Evolutionary conservation across 306 rosid species (phyloP), one percentile per base, ranked within the genome.

Genomic region (Bauhinia variegata): DNA sequence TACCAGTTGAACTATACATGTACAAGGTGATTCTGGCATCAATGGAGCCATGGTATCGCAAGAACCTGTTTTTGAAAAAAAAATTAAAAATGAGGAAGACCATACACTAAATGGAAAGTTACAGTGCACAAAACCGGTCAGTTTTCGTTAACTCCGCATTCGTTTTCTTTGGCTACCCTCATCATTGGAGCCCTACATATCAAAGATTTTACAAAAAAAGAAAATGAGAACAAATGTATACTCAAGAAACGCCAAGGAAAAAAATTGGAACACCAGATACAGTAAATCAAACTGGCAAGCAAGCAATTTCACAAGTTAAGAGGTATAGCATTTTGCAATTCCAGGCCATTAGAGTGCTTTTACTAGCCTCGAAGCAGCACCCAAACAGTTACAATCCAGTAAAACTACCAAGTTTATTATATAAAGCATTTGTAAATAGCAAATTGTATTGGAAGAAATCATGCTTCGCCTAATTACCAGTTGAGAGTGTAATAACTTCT

Each of bases 121-220:
- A 89, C 96, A 83, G 75, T 14, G 59, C 76, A 79, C 37, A 75
- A 74, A 83, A 79, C 47, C 59, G 69, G 74, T 78, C 80, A 58
- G 71, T 60, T 75, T 73, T 58, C 50, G 79, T 75, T 80, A 88
- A 80, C 71, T 76, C 81, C 96, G 87, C 84, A 75, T 68, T 51
- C 97, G 86, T 75, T 93, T 93, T 85, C 97, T 82, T 83, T 74
- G 89, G 78, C 42, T 71, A 62, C 88, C 92, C 70, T 86, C 97
- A 73, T 72, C 99, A 80, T 28, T 58, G 60, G 64, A 41, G 39
- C 87, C 99, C 99, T 93, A 82, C 86, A 73, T 53, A 52, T 54
- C 18, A 3, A 54, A 69, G 28, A 23, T 23, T 23, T 23, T n/a
- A n/a, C n/a, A n/a, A 28, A 67, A 63, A 55, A 16, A 28, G 33